phyloP scores from a whole-genome alignment of 805 yeast genomes.

The Teunomyces cretensis region DNA sequence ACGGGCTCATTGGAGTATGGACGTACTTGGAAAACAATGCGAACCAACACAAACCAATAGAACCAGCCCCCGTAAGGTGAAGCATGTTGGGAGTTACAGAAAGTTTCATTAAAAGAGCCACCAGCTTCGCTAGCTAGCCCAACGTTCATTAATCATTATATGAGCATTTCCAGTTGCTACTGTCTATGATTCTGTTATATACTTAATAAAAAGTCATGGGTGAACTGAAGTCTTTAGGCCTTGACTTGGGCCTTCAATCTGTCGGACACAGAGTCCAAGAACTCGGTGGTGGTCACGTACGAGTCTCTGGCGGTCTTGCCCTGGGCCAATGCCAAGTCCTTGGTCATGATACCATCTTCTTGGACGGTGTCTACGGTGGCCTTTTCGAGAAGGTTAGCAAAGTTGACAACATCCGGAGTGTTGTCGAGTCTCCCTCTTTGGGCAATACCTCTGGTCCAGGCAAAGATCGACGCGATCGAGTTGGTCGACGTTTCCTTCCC shows the following conservation, averaged over 20 bases:
- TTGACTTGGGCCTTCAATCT: slow-evolving; percentile 44
- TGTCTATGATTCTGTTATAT: slow-evolving; percentile 1
- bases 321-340: slow-evolving; percentile 87
- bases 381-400: slow-evolving; percentile 75
- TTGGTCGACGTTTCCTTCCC: slow-evolving; percentile 97
- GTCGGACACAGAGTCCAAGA: slow-evolving; percentile 75
- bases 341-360: slow-evolving; percentile 87
- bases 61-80: too few relatives aligned
- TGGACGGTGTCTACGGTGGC: slow-evolving; percentile 87
- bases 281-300: slow-evolving; percentile 90
- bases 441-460: slow-evolving; percentile 92
- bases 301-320: slow-evolving; percentile 81
- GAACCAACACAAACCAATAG: not conserved
- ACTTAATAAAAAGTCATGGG: not conserved
- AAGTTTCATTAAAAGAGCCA: too few relatives aligned
- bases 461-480: slow-evolving; percentile 95
- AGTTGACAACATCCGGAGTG: slow-evolving; percentile 80
- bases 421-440: slow-evolving; percentile 89
- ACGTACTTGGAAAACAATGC: slow-evolving; percentile 32
- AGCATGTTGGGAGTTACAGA: too few relatives aligned
- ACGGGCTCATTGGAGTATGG: slow-evolving; percentile 46
- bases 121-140: too few relatives aligned
- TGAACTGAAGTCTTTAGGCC: not conserved
- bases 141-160: not conserved
- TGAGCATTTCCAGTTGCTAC: slow-evolving; percentile 4